A percentile compares a stretch with the other conserved stretches of the same genome.
Conservation (phyloP, 306 rosid genomes). For the Echinosophora koreensis region DNA sequence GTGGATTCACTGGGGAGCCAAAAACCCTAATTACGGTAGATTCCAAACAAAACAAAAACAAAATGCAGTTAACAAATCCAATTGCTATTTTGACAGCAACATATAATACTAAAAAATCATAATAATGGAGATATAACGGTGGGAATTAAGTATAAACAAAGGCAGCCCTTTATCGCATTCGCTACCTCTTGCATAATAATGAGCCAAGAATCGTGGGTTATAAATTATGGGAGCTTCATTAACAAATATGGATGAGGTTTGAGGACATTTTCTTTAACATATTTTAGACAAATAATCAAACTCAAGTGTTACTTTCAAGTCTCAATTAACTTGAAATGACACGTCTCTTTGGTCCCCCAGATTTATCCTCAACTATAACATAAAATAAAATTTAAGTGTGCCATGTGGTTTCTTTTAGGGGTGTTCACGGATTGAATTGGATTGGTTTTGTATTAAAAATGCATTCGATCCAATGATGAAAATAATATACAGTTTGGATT, state of each 20-base stretch:
- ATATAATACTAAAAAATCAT: background rate
- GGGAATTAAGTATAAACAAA: background rate
- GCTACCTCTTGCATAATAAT: background rate
- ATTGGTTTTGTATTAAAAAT: too few relatives aligned
- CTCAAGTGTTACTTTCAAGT: background rate
- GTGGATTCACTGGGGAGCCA: too few relatives aligned
- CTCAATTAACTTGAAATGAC: background rate
- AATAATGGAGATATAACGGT: background rate
- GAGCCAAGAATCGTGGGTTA: background rate
- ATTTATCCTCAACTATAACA: background rate
- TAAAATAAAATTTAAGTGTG: background rate
- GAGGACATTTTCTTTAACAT: background rate
- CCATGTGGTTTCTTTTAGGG: conserved; percentile 20
- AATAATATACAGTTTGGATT: too few relatives aligned
- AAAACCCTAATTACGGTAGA: too few relatives aligned
- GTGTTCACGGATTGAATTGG: too few relatives aligned
- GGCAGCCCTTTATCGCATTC: background rate
- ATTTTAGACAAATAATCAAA: background rate
- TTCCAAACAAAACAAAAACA: too few relatives aligned
- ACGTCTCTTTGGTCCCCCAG: background rate
- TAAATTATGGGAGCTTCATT: background rate
- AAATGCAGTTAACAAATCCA: background rate
- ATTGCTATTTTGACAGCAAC: conserved; percentile 1
- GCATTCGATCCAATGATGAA: too few relatives aligned
- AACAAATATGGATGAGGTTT: conserved; percentile 16